These are phyloP conservation scores for Verticillium alfalfae DNA, from an alignment of 2,329 filamentous ascomycete genomes.

Conservation along the genomic window DNA sequence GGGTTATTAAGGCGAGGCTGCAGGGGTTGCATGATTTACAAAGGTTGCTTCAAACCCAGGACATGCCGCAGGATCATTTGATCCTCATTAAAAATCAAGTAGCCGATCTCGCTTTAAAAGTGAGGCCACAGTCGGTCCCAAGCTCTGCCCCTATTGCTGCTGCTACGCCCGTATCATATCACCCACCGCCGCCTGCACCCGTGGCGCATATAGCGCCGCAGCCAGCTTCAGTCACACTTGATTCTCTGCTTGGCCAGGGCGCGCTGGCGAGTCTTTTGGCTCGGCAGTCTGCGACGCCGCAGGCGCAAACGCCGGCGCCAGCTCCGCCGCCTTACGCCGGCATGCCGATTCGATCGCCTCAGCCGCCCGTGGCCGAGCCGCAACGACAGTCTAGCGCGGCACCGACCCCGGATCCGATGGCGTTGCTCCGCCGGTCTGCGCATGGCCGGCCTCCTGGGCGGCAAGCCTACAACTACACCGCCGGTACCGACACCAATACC, in stretches of 20 bases:
- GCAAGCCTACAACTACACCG: constrained; percentile 29
- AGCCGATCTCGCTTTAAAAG: constrained; percentile 65
- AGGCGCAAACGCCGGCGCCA: constrained; percentile 37
- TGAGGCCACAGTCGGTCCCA: constrained; percentile 43
- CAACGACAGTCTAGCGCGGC: constrained; percentile 28
- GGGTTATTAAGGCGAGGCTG: constrained; percentile 69
- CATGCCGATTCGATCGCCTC: constrained; percentile 44
- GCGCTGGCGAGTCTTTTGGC: constrained; percentile 55
- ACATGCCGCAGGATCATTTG: constrained; percentile 74
- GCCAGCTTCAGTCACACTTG: constrained; percentile 39
- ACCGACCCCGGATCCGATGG: constrained; percentile 42
- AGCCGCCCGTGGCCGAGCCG: constrained; percentile 33
- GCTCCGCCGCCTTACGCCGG: constrained; percentile 6
- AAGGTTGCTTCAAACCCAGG: constrained; percentile 69
- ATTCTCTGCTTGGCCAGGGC: constrained; percentile 53
- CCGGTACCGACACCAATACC: constrained; percentile 21
- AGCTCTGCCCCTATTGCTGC: constrained; percentile 32
- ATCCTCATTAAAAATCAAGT: constrained; percentile 82
- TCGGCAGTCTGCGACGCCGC: constrained; percentile 45
- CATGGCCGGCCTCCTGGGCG: constrained; percentile 59
- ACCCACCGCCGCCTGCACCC: constrained; percentile 25
- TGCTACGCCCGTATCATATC: constrained; percentile 28
- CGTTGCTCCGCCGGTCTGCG: constrained; percentile 62
- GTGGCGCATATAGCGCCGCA: constrained; percentile 24
- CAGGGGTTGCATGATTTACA: constrained; percentile 84